These are phyloP conservation scores for Marchantia paleacea DNA, from an alignment of 225 moss, liverwort and hornwort species.

Conservation along the genomic window DNA sequence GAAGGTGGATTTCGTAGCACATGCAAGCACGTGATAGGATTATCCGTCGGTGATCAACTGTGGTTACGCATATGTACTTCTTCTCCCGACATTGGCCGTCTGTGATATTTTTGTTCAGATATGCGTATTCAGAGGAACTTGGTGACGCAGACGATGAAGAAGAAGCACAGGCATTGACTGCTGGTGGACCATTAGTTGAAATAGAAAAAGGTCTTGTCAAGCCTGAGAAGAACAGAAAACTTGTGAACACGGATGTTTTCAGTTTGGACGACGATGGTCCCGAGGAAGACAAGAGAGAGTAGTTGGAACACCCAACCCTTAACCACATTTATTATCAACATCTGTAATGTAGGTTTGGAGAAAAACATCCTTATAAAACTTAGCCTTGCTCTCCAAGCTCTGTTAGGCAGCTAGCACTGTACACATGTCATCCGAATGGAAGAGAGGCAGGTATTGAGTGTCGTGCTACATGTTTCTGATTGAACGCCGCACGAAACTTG, in stretches of 20 bases:
- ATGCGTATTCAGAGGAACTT: conserved; percentile 92
- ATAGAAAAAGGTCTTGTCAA: conserved; percentile 71
- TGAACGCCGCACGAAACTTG: background rate
- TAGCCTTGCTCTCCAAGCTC: conserved; percentile 13
- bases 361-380: background rate
- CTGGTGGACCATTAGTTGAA: conserved; percentile 61
- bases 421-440: conserved; percentile 8
- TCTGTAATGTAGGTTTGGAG: conserved; percentile 16
- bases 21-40: background rate
- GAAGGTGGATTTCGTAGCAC: background rate
- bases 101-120: conserved; percentile 29
- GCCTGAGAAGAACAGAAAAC: conserved; percentile 72
- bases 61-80: background rate
- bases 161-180: conserved; percentile 72
- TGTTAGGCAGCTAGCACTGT: conserved; percentile 16
- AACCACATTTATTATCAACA: background rate
- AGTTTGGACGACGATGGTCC: conserved; percentile 77
- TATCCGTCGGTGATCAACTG: background rate
- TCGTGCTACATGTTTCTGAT: conserved; percentile 10
- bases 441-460: conserved; percentile 15
- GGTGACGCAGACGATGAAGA: conserved; percentile 90
- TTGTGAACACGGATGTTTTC: conserved; percentile 89
- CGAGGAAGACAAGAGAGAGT: conserved; percentile 98
- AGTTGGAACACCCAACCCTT: conserved; percentile 20
- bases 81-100: background rate